Evolutionary conservation across 352 stramenopile genomes (phyloP).

Genomic region (Globisporangium irregulare): DNA sequence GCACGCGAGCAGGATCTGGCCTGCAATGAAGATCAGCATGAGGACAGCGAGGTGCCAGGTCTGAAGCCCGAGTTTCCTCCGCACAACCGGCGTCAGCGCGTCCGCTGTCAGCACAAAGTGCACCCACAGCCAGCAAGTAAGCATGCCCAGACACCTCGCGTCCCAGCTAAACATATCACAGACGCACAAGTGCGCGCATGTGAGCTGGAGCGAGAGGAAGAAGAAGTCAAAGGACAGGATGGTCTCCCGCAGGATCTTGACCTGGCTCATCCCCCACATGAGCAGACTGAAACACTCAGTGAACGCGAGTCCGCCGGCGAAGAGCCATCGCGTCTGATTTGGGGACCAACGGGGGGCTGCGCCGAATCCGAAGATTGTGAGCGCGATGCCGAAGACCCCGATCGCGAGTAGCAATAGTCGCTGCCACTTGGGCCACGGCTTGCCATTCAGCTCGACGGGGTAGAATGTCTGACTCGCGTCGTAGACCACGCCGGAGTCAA

Average conservation of each 20-base stretch:
- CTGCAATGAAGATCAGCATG: too few relatives aligned
- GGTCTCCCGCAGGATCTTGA: neutral
- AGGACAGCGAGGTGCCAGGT: neutral
- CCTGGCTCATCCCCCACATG: neutral
- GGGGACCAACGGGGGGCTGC: neutral
- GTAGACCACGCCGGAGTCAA: neutral
- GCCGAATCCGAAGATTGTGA: neutral
- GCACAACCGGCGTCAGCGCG: slow-evolving; percentile 18
- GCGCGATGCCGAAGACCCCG: neutral
- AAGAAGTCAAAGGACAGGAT: slow-evolving; percentile 22
- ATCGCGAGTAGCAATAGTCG: neutral
- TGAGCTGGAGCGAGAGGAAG: slow-evolving; percentile 22
- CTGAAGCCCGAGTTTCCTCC: neutral
- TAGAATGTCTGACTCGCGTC: neutral
- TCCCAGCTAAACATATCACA: slow-evolving; percentile 22
- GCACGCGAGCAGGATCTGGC: too few relatives aligned
- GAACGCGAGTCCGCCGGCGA: neutral
- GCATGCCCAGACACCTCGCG: neutral
- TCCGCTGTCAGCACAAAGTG: slow-evolving; percentile 21
- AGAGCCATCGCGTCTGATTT: neutral
- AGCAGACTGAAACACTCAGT: neutral
- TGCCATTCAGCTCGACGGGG: neutral
- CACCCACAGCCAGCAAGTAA: slow-evolving; percentile 23
- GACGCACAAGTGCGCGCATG: slow-evolving; percentile 14
- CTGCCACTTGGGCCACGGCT: neutral